phyloP scores from a whole-genome alignment of 2,329 filamentous ascomycete genomes.

The Talaromyces pinophilus region DNA sequence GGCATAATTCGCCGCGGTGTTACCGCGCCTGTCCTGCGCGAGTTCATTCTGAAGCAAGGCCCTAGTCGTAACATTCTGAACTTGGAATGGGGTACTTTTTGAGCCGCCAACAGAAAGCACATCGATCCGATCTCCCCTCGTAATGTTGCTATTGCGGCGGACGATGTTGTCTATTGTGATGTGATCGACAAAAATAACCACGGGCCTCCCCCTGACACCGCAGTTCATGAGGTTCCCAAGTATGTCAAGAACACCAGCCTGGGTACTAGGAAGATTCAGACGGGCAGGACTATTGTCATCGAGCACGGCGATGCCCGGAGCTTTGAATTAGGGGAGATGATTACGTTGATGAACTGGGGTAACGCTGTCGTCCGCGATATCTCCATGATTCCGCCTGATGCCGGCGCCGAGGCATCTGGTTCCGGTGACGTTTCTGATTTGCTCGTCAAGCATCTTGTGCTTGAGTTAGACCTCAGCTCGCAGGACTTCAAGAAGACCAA shows the following conservation, averaged over 20 bases:
- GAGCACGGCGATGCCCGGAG: background rate
- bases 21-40: constrained; percentile 50
- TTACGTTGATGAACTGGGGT: background rate
- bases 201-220: too few species aligned
- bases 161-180: too few species aligned
- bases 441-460: too few species aligned
- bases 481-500: too few species aligned
- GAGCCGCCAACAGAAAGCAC: constrained; percentile 71
- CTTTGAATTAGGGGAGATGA: background rate
- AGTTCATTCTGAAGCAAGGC: constrained; percentile 54
- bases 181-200: too few species aligned
- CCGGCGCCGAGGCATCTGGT: too few species aligned
- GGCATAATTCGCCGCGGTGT: constrained; percentile 52
- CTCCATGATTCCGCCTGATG: too few species aligned
- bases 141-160: constrained; percentile 54
- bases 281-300: background rate
- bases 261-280: background rate
- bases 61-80: constrained; percentile 52
- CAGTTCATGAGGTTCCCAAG: background rate
- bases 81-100: constrained; percentile 50
- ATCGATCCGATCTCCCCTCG: constrained; percentile 61
- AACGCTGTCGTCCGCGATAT: background rate
- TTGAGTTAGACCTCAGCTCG: too few species aligned
- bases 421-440: too few species aligned
- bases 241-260: background rate